Conservation (phyloP, 2,329 filamentous ascomycete species). For the Leptographium lundbergii region DNA sequence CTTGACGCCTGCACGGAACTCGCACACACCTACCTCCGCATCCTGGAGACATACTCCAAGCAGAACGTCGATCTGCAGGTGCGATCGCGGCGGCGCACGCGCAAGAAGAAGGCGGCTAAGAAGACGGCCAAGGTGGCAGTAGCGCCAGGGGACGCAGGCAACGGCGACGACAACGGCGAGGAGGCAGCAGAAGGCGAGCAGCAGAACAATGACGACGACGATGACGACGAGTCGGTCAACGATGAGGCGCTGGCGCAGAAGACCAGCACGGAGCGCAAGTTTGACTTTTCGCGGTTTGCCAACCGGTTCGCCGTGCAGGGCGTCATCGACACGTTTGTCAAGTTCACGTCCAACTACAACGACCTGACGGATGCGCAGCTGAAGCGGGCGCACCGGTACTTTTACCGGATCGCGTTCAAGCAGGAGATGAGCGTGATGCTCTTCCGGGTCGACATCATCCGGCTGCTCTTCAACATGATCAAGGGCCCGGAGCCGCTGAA, state of each 20-base stretch:
- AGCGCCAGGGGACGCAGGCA: conserved; percentile 13
- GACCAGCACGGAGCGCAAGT: conserved; percentile 72
- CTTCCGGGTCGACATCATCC: conserved; percentile 82
- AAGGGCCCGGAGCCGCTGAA: conserved; percentile 74
- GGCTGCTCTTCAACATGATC: conserved; percentile 80
- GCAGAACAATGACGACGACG: conserved; percentile 37
- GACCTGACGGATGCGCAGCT: conserved; percentile 71
- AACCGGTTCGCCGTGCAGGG: conserved; percentile 70
- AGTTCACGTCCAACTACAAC: conserved; percentile 65
- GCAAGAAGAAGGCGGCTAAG: conserved; percentile 46
- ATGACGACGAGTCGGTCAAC: conserved; percentile 55
- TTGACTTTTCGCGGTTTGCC: conserved; percentile 80
- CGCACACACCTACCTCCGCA: conserved; percentile 79
- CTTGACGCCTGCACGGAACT: conserved; percentile 86
- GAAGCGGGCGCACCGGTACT: conserved; percentile 85
- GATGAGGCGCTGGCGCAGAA: conserved; percentile 60
- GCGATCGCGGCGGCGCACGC: conserved; percentile 61
- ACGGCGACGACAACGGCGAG: conserved; percentile 18
- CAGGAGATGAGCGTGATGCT: conserved; percentile 81
- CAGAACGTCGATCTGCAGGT: conserved; percentile 91
- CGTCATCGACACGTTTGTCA: conserved; percentile 79
- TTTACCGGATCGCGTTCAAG: conserved; percentile 91
- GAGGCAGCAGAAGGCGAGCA: conserved; percentile 48
- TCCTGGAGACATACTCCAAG: conserved; percentile 87
- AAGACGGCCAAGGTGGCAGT: conserved; percentile 38